Evolutionary conservation across 1,139 yeast species (phyloP).

Genomic region (Kurtzmaniella quercitrusa): DNA sequence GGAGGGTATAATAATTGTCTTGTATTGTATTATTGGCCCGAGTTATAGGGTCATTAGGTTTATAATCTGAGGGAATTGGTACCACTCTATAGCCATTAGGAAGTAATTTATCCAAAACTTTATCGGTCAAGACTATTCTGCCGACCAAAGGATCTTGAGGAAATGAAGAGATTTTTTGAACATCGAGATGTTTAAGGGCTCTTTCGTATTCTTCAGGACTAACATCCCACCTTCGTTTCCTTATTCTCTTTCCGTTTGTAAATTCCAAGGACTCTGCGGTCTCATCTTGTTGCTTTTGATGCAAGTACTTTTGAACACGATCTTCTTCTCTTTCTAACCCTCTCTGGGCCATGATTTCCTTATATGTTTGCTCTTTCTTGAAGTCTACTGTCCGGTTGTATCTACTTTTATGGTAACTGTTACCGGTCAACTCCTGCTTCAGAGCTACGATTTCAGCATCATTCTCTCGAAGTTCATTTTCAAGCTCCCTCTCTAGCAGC

Average conservation of each 20-base stretch:
- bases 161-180: conserved; percentile 3
- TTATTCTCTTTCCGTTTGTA: conserved; percentile 9
- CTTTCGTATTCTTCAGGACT: conserved; percentile 29
- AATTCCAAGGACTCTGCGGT: conserved; percentile 11
- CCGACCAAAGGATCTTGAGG: conserved; percentile 15
- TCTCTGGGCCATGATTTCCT: conserved; percentile 34
- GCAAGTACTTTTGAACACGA: conserved; percentile 16
- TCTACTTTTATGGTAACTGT: conserved; percentile 19
- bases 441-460: conserved; percentile 15
- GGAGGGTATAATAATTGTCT: neutral
- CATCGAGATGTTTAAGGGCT: conserved; percentile 6
- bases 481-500: conserved; percentile 21
- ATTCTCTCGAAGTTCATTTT: conserved; percentile 22
- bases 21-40: conserved; percentile 31
- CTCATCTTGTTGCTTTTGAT: conserved; percentile 13
- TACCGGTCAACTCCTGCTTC: conserved; percentile 15
- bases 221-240: conserved; percentile 35
- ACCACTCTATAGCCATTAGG: conserved; percentile 53
- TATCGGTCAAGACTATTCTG: conserved; percentile 47
- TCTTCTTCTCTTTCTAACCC: conserved; percentile 28
- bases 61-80: conserved; percentile 45
- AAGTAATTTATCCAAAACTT: conserved; percentile 45
- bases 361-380: conserved; percentile 22
- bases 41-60: conserved; percentile 22
- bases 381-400: conserved; percentile 22